phyloP scores from a whole-genome alignment of 2,329 filamentous ascomycete genomes.

The Nothophaeocryptopus gaeumannii region DNA sequence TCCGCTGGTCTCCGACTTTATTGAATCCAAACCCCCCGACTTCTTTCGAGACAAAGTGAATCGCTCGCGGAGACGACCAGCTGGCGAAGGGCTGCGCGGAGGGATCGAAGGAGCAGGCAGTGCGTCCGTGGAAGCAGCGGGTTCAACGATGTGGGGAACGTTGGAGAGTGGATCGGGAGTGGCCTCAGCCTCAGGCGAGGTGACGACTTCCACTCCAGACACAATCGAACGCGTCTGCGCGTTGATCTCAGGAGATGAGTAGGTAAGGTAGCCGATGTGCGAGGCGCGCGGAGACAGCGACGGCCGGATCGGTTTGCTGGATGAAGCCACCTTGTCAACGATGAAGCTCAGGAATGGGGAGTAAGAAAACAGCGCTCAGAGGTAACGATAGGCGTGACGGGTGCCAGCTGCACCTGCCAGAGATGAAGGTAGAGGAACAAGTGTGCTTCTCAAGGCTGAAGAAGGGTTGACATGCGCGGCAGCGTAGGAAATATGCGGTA shows the following conservation, averaged over 20 bases:
- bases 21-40: conserved; percentile 36
- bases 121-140: conserved; percentile 20
- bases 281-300: conserved; percentile 46
- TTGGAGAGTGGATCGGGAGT: conserved; percentile 35
- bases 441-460: too few species aligned
- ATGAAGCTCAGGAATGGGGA: conserved; percentile 1
- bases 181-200: conserved; percentile 26
- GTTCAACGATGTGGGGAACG: conserved; percentile 34
- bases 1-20: conserved; percentile 43
- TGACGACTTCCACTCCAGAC: conserved; percentile 22
- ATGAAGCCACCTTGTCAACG: conserved; percentile 17
- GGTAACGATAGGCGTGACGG: neutral
- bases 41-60: conserved; percentile 58
- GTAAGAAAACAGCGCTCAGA: conserved; percentile 2
- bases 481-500: too few species aligned
- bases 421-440: neutral
- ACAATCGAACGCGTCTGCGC: conserved; percentile 28
- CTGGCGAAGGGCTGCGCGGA: conserved; percentile 66
- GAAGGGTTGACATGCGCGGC: too few species aligned
- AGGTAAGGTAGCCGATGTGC: conserved; percentile 49
- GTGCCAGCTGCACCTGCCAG: conserved; percentile 14
- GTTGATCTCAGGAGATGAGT: conserved; percentile 47
- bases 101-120: conserved; percentile 27
- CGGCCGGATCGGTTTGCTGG: conserved; percentile 28
- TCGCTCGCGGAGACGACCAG: conserved; percentile 67